Percentiles rank a stretch among this genome's conserved stretches.
Evolutionary conservation across 169 alveolate species (phyloP).

Genomic region (Cryptosporidium ryanae): DNA sequence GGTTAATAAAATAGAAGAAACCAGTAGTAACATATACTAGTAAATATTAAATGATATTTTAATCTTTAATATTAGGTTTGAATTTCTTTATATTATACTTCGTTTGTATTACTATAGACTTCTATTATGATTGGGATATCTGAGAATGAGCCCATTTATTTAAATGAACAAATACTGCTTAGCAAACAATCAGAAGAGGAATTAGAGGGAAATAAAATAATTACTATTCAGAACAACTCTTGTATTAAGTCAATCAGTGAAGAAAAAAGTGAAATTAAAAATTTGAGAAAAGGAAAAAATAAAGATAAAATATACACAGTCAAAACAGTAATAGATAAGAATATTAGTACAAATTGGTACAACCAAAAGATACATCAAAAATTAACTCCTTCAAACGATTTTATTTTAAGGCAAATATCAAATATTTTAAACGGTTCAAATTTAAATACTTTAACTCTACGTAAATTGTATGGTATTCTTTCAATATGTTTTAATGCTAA

Average conservation of each 20-base stretch:
- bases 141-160: no score
- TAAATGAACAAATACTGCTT: no score
- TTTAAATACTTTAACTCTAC: slow-evolving; percentile 40
- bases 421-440: slow-evolving; percentile 15
- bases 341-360: slow-evolving; percentile 41
- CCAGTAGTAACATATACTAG: no score
- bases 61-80: no score
- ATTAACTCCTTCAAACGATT: slow-evolving; percentile 34
- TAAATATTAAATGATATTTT: no score
- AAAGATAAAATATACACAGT: slow-evolving; percentile 49
- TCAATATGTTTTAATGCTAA: slow-evolving; percentile 42
- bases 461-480: slow-evolving; percentile 54
- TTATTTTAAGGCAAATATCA: slow-evolving; percentile 36
- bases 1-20: no score
- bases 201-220: no score
- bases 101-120: no score
- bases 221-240: background rate
- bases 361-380: background rate
- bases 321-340: slow-evolving; percentile 38
- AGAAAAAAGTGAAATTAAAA: slow-evolving; percentile 20
- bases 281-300: background rate
- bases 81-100: no score
- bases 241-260: background rate
- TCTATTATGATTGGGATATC: no score
- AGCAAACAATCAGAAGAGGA: background rate